Conservation (phyloP, 768 basidiomycete genomes). For the Lyophyllum semitale region DNA sequence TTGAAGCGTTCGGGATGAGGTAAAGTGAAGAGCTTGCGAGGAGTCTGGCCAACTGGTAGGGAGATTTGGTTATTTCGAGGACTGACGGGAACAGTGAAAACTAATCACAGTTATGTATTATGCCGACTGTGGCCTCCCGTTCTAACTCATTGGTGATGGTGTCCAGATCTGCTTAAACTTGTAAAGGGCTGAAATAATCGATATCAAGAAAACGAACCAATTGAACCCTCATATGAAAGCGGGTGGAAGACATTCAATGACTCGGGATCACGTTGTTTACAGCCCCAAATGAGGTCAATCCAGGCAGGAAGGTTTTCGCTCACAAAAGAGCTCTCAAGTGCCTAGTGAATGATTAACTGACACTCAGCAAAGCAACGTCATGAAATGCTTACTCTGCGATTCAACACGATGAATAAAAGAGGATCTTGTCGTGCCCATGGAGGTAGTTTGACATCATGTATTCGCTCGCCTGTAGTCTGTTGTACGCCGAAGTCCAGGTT, state of each 20-base stretch:
- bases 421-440: conserved; percentile 89
- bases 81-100: background rate
- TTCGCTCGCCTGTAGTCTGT: conserved; percentile 72
- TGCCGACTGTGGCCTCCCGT: conserved; percentile 90
- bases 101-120: conserved; percentile 88
- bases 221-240: conserved; percentile 88
- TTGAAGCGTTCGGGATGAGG: conserved; percentile 79
- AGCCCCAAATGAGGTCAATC: conserved; percentile 96
- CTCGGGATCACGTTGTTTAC: conserved; percentile 76
- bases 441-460: conserved; percentile 87
- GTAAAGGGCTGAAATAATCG: background rate
- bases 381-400: conserved; percentile 60
- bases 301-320: conserved; percentile 83
- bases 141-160: conserved; percentile 83
- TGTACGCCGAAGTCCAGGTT: conserved; percentile 79
- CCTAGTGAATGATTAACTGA: conserved; percentile 40
- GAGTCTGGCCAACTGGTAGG: conserved; percentile 83
- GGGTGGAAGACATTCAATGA: conserved; percentile 90
- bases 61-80: background rate
- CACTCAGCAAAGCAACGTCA: background rate
- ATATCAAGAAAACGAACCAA: conserved; percentile 47
- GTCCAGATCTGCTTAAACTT: conserved; percentile 65
- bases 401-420: conserved; percentile 75
- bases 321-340: conserved; percentile 85
- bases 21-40: conserved; percentile 75